Conservation (phyloP, 306 rosid species). For the Oxytropis ochrocephala region DNA sequence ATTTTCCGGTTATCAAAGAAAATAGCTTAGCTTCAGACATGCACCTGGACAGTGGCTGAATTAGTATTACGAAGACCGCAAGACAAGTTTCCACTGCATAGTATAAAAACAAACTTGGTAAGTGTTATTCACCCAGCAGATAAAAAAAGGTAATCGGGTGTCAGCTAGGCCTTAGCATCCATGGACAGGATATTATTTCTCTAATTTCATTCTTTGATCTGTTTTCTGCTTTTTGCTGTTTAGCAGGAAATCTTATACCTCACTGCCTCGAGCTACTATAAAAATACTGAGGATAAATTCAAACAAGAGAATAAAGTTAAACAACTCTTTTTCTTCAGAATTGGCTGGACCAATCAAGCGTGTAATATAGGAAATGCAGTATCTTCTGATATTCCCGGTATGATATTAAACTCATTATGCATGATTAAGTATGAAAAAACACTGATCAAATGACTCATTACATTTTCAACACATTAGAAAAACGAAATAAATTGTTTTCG, state of each 20-base stretch:
- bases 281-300: not conserved
- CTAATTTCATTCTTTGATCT: not conserved
- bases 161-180: not conserved
- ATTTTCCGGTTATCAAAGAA: not conserved
- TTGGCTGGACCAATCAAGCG: not conserved
- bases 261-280: not conserved
- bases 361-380: not conserved
- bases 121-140: conserved; percentile 1
- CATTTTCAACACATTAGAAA: not conserved
- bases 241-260: not conserved
- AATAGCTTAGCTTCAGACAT: conserved; percentile 15
- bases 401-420: not conserved
- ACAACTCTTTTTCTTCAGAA: not conserved
- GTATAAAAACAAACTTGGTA: conserved; percentile 4
- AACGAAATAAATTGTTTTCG: not conserved
- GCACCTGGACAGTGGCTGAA: conserved; percentile 62
- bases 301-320: not conserved
- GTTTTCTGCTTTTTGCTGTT: not conserved
- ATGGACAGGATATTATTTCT: not conserved
- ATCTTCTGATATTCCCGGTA: not conserved
- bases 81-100: conserved; percentile 72
- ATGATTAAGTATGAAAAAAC: not conserved
- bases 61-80: conserved; percentile 78
- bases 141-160: not conserved
- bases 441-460: not conserved